Conservation (phyloP, 2,329 filamentous ascomycete species). For the Orbilia blumenaviensis region DNA sequence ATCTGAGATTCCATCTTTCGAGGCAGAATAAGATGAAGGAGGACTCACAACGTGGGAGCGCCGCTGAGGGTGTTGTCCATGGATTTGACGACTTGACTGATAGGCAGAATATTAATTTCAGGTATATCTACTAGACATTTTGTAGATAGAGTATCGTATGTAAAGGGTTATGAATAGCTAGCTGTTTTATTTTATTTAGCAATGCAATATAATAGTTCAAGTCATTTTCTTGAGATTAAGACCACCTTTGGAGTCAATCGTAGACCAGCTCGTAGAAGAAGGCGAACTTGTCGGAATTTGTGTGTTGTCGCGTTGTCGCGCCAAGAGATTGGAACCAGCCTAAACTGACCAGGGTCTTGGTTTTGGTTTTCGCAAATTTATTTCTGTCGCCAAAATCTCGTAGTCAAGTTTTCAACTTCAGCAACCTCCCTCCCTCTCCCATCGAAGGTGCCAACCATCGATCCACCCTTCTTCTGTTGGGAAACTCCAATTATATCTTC, state of each 20-base stretch:
- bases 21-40: constrained; percentile 67
- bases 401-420: neutral
- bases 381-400: constrained; percentile 42
- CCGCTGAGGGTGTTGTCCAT: constrained; percentile 63
- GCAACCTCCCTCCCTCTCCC: neutral
- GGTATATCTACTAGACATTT: constrained; percentile 65
- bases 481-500: neutral
- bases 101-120: constrained; percentile 69
- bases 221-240: too few species aligned
- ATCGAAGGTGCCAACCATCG: neutral
- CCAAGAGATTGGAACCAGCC: constrained; percentile 18
- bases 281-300: constrained; percentile 17
- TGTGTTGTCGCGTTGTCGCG: constrained; percentile 29
- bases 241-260: too few species aligned
- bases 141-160: neutral
- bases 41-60: constrained; percentile 63
- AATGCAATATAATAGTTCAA: neutral
- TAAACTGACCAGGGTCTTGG: neutral
- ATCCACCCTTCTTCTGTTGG: neutral
- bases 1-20: constrained; percentile 69
- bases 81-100: constrained; percentile 73
- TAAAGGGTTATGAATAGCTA: constrained; percentile 9
- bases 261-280: too few species aligned
- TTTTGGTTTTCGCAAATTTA: constrained; percentile 34
- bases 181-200: neutral